phyloP scores from a whole-genome alignment of 2,329 filamentous ascomycete species.

The Fusarium albidum region DNA sequence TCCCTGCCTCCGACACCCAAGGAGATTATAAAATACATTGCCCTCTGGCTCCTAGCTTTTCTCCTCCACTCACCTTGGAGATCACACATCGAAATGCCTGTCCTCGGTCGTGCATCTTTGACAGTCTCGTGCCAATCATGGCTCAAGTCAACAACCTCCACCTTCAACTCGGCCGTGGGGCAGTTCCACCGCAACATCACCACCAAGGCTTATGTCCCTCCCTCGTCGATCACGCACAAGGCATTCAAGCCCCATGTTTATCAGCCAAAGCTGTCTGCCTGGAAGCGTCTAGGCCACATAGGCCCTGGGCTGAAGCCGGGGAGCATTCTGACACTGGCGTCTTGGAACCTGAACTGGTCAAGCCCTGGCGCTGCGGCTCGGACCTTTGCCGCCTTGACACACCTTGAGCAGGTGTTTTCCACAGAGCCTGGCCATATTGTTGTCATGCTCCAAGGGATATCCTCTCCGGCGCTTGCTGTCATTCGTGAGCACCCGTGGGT shows the following conservation, averaged over 20 bases:
- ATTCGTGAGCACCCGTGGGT: conserved; percentile 1
- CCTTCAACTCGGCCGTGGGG: no score
- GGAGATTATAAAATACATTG: no score
- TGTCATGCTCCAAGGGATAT: conserved; percentile 11
- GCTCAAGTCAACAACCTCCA: no score
- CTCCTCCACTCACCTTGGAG: no score
- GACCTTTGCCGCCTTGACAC: background rate
- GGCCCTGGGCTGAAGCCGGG: background rate
- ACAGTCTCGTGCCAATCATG: no score
- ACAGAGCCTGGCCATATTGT: background rate
- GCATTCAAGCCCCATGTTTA: background rate
- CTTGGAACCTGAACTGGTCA: conserved; percentile 14
- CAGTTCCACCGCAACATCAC: no score
- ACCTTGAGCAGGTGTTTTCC: background rate
- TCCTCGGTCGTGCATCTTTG: no score
- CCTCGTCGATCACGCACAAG: background rate
- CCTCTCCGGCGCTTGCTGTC: background rate
- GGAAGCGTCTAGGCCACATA: background rate
- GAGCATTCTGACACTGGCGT: conserved; percentile 2
- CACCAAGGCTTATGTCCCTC: background rate
- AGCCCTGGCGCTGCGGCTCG: conserved; percentile 4
- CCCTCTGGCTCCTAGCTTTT: no score
- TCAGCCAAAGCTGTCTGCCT: background rate
- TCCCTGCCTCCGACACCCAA: no score
- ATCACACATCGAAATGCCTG: no score